Conservation (phyloP, 768 basidiomycete genomes). For the Boletus insuetus region DNA sequence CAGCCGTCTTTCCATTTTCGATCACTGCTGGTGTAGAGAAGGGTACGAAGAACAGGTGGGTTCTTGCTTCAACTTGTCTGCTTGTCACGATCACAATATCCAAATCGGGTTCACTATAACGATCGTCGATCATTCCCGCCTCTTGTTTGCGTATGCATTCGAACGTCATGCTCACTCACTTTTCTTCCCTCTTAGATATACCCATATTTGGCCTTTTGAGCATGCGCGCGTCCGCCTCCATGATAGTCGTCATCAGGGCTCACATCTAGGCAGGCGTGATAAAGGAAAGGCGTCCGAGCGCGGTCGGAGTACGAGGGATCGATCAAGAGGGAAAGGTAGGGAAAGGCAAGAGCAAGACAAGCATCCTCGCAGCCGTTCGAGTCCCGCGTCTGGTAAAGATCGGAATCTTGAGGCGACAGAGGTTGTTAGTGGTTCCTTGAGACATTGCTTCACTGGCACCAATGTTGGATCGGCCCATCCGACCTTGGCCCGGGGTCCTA, state of each 20-base stretch:
- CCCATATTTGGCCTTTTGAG: conserved; percentile 97
- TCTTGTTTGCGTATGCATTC: not conserved
- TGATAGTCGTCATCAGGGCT: conserved; percentile 35
- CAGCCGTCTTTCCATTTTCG: conserved; percentile 67
- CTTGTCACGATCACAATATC: not conserved
- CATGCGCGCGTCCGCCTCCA: conserved; percentile 83
- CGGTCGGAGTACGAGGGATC: conserved; percentile 13
- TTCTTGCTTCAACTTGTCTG: conserved; percentile 1
- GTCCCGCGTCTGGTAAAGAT: conserved; percentile 7
- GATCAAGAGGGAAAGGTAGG: conserved; percentile 1
- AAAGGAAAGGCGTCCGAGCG: conserved; percentile 19
- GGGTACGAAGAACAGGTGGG: conserved; percentile 87
- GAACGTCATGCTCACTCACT: conserved; percentile 4
- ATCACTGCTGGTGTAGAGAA: conserved; percentile 97
- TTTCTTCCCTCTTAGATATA: conserved; percentile 55
- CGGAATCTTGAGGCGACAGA: not conserved
- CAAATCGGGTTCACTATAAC: not conserved
- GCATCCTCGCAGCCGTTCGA: conserved; percentile 21
- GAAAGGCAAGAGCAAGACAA: conserved; percentile 7
- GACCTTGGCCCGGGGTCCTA: not conserved
- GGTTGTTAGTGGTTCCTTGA: not conserved
- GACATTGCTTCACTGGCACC: conserved; percentile 2
- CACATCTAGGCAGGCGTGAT: conserved; percentile 23
- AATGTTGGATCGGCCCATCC: not conserved
- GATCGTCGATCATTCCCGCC: conserved; percentile 1